Percentiles rank a stretch among this genome's conserved stretches.
Conservation (phyloP, 2,329 filamentous ascomycete species). For the Pleomassaria siparia region DNA sequence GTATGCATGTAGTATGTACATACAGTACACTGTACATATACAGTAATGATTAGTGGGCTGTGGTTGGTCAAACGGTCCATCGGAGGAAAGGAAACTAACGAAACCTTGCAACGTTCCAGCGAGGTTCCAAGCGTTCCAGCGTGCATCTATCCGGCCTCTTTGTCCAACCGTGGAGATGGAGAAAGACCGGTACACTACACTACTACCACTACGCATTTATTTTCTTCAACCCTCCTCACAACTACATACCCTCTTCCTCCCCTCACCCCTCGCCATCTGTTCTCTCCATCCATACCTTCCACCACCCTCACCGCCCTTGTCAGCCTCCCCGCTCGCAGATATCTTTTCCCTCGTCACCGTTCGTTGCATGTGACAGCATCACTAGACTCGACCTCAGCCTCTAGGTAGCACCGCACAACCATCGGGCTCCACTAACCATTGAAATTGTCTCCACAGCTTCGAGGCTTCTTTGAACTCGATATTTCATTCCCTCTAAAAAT, state of each 20-base stretch:
- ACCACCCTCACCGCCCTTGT: neutral
- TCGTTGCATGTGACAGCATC: slow-evolving; percentile 33
- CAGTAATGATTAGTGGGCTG: too few species aligned
- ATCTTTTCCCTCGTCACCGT: slow-evolving; percentile 15
- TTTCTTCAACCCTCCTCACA: neutral
- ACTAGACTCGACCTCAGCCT: slow-evolving; percentile 11
- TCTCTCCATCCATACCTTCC: slow-evolving; percentile 1
- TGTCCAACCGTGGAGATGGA: neutral
- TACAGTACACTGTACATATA: too few species aligned
- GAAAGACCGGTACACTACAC: too few species aligned
- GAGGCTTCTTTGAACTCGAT: neutral
- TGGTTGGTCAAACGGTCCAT: neutral
- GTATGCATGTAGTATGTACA: too few species aligned
- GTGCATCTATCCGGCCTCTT: too few species aligned
- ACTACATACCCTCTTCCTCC: neutral
- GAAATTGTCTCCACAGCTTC: neutral
- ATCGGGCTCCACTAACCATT: slow-evolving; percentile 6
- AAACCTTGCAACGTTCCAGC: neutral
- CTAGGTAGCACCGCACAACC: neutral
- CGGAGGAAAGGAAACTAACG: slow-evolving; percentile 12
- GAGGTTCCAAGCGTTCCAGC: too few species aligned
- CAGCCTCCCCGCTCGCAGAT: neutral
- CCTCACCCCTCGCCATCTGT: too few species aligned
- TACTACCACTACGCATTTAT: neutral
- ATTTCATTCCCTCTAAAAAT: neutral